Evolutionary conservation across 1,284 basidiomycete genomes (phyloP), one percentile per base, ranked within the genome.

Genomic region (Coniferiporia weirii): DNA sequence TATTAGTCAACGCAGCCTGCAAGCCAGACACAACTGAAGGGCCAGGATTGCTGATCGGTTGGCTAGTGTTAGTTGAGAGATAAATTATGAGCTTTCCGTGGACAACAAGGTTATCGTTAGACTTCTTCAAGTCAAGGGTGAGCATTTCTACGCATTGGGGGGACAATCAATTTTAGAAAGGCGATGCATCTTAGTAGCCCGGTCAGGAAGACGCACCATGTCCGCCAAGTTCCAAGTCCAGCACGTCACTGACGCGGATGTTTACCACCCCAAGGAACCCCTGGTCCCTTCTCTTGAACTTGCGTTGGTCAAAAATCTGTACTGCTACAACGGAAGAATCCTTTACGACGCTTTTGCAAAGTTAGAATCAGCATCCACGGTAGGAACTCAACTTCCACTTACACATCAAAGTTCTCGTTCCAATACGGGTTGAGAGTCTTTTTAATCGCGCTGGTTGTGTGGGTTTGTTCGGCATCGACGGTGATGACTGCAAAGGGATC

Each of bases 231-330:
- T 93, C 91, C 44, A 96, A 79, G 71, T 96, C 94, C 54, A 97
- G 77, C n/a, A 91, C 88, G 72, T 95, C 91, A 64, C 88, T 84
- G 61, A 97, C 91, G 64, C 86, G 84, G 67, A 98, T 83, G 70
- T 96, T 96, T 69, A 97, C 93, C 32, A 95, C 93, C 56, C 94
- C 94, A 51, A 98, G 78, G 74, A 97, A 97, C 4, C 94, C 94
- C 70, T 97, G 94, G 72, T 97, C 93, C 73, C 87, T 87, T 74
- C 91, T 82, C 78, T 96, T 97, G 77, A 97, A 97, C 75, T 96
- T 97, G 73, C 93, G 88, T 75, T 97, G 95, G 73, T 98, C 95
- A 67, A 97, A 97, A 68, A 97, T 94, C 74, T 98, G 95, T 2
- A 98, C 92, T 3, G 92, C 91, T 47, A 98, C 81, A 51, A 95